A percentile compares a stretch with the other conserved stretches of the same genome.
phyloP scores from a whole-genome alignment of 305 asterid species.

The Fraxinus albicans region DNA sequence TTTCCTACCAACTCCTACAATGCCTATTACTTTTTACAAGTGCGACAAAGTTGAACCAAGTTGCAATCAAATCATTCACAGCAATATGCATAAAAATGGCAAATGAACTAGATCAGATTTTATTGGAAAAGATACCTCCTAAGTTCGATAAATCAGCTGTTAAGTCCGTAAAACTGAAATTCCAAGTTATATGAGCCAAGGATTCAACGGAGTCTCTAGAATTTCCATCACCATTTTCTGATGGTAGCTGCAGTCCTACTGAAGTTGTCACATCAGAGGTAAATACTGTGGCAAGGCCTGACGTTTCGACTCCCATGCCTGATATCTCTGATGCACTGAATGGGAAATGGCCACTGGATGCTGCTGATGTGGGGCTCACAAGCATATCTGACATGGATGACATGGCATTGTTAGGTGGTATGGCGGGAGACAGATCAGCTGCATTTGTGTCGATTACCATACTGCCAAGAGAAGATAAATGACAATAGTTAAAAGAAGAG shows the following conservation, averaged over 20 bases:
- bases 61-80: background rate
- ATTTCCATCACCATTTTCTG: conserved; percentile 82
- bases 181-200: conserved; percentile 85
- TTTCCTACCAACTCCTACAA: background rate
- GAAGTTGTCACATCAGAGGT: conserved; percentile 83
- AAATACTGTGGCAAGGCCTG: conserved; percentile 79
- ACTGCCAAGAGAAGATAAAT: conserved; percentile 31
- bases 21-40: background rate
- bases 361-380: conserved; percentile 89
- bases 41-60: background rate
- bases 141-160: conserved; percentile 87
- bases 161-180: conserved; percentile 84
- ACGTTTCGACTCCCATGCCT: conserved; percentile 77
- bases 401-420: conserved; percentile 69
- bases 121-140: conserved; percentile 48
- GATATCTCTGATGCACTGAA: conserved; percentile 83
- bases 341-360: conserved; percentile 88
- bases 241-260: conserved; percentile 74
- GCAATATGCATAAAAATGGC: background rate
- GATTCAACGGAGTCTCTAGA: conserved; percentile 82
- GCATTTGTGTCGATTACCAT: conserved; percentile 58
- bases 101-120: background rate
- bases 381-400: conserved; percentile 79
- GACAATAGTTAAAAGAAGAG: background rate
- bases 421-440: conserved; percentile 53